Evolutionary conservation across 345 rosid species (phyloP), one percentile per base, ranked within the genome.

Genomic region (Brassica incana): DNA sequence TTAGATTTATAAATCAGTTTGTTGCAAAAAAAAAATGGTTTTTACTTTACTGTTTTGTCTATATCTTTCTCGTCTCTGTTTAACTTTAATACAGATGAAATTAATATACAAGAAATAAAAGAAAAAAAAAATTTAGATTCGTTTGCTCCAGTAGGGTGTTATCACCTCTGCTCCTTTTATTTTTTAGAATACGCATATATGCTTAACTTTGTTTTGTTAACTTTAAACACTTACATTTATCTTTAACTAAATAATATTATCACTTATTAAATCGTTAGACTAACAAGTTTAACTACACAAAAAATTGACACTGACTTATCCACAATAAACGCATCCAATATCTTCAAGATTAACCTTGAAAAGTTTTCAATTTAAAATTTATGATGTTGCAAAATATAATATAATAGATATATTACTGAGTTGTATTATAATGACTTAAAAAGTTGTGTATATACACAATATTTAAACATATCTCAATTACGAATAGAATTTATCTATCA

Each of bases 21-120:
- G 32, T 29, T 29, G 4, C 32, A 2, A 29, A 29, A 29, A 29
- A 27, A 29, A 29, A 29, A 29, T 23, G 32, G 32, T 29, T 0
- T 29, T 29, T 29, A 29, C 32, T 29, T 29, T 29, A 29, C 32
- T 29, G 69, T 18, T 77, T 69, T 69, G 74, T 76, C 50, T 58
- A 58, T 30, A 23, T n/a, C 18, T 75, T 0, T 23, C 25, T 23
- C 25, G 32, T 76, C 20, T 38, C 45, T 56, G 8, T 38, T 74
- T 75, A 67, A 36, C 2, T 75, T 54, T 33, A 65, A 38, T 38
- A 35, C 9, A 12, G 3, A 16, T 35, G 10, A 72, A 56, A 11
- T 16, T 56, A 3, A 71, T 23, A 72, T 27, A 8, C 10, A 25
- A 1, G 75, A 61, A 60, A 25, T 16, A 58, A 36, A 65, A 15